Evolutionary conservation across 2,329 filamentous ascomycete species (phyloP).

Genomic region (Alternaria ventricosa): DNA sequence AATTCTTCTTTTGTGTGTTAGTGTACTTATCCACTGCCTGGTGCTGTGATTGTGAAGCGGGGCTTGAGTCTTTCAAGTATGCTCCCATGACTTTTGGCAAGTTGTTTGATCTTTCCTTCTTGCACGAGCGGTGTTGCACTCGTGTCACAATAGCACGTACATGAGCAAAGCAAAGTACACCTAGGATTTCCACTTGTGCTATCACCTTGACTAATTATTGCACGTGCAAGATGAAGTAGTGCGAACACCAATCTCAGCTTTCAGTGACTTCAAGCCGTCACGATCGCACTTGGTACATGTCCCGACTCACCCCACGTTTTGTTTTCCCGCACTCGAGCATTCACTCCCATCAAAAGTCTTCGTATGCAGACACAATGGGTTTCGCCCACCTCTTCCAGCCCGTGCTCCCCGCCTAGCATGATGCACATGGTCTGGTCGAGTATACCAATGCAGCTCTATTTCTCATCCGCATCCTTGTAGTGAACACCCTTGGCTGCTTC

Average conservation of each 20-base stretch:
- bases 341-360: neutral
- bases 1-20: conserved; percentile 6
- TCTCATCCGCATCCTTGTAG: conserved; percentile 29
- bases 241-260: neutral
- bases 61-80: neutral
- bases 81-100: neutral
- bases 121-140: neutral
- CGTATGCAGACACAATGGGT: neutral
- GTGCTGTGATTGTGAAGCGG: neutral
- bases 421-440: neutral
- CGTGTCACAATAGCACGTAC: neutral
- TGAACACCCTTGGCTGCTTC: conserved; percentile 37
- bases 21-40: neutral
- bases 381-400: neutral
- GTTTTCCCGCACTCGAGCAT: neutral
- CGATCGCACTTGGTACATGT: neutral
- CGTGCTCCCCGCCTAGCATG: neutral
- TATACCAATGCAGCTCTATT: neutral
- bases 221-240: neutral
- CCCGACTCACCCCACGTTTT: neutral
- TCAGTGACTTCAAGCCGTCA: neutral
- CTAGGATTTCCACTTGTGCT: neutral
- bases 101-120: neutral
- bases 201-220: neutral
- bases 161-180: neutral